Evolutionary conservation across 257 asterid species (phyloP), one percentile per base, ranked within the genome.

Genomic region (Nicotiana attenuata): DNA sequence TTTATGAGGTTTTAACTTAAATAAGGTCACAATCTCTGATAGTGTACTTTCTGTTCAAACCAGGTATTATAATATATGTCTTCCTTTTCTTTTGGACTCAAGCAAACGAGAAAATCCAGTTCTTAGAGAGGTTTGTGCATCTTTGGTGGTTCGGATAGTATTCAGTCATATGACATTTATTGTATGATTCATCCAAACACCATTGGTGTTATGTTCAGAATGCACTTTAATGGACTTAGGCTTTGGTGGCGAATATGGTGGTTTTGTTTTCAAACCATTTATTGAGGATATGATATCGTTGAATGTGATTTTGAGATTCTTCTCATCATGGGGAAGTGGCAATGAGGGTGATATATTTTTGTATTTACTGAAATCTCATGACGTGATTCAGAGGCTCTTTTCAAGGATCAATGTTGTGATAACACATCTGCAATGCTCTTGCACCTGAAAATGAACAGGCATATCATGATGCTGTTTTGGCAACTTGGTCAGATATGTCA

Each of bases 31-130:
- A 55, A 35, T 22, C n/a, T 82, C 19, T 66, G 76, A 66, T 66
- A 17, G 22, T 24, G 31, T 45, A 5, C 59, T 84, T 83, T 66
- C 28, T 78, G 52, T 57, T 20, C 19, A 67, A 76, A 19, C 80
- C 90, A 96, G 98, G 91, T 96, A 96, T 85, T 92, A 92, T 79
- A 96, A 92, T 68, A 88, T 92, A 1, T 83, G 92, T 89, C 95
- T 96, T 83, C 99, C 99, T 73, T 96, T 96, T 85, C 96, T 96
- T 81, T 85, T 96, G 91, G 97, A 96, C 85, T 97, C 97, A 22
- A 94, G 97, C 91, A 94, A 90, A 79, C 97, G 92, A 31, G 97
- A 92, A 73, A 92, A 88, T 82, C 79, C 97, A 33, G 95, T 92
- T 86, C 94, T 96, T 85, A 89, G 97, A 85, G 97, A 96, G 99